These are phyloP conservation scores for Blastomyces percursus DNA, from an alignment of 2,329 filamentous ascomycete species.

Conservation along the genomic window DNA sequence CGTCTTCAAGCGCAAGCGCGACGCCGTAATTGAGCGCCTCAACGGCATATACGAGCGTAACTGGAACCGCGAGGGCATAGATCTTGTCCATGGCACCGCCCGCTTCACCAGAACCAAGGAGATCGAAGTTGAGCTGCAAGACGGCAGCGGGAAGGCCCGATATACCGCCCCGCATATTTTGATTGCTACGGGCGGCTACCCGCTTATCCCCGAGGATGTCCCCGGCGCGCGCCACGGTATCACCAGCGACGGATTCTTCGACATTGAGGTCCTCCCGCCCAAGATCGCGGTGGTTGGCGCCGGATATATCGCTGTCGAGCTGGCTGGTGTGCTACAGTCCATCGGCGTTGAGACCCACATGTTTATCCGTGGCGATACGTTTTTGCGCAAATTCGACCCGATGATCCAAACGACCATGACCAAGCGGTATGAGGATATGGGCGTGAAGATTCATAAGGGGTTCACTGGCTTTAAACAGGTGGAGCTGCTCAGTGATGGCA, in stretches of 20 bases:
- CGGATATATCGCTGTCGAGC: conserved; percentile 42
- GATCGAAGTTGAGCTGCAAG: conserved; percentile 34
- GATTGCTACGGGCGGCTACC: conserved; percentile 40
- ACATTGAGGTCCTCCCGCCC: conserved; percentile 40
- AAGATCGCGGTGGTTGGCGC: conserved; percentile 42
- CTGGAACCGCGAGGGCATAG: conserved; percentile 41
- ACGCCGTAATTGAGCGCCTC: conserved; percentile 35
- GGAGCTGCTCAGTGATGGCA: conserved; percentile 34
- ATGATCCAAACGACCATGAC: conserved; percentile 45
- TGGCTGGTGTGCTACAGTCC: conserved; percentile 41
- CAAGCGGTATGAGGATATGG: conserved; percentile 39
- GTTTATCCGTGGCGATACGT: conserved; percentile 40
- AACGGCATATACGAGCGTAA: conserved; percentile 42
- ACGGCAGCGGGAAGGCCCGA: conserved; percentile 29
- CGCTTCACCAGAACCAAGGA: conserved; percentile 36
- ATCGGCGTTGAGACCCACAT: conserved; percentile 41
- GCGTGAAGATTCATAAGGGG: conserved; percentile 39
- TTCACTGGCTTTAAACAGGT: conserved; percentile 40
- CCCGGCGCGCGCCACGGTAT: conserved; percentile 41
- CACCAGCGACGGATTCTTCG: conserved; percentile 43
- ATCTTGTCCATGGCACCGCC: conserved; percentile 40
- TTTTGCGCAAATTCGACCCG: conserved; percentile 43
- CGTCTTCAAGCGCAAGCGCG: conserved; percentile 39
- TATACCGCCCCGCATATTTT: conserved; percentile 39
- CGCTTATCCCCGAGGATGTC: conserved; percentile 32